Evolutionary conservation across 768 basidiomycete genomes (phyloP).

Genomic region (Solioccasus polychromus): DNA sequence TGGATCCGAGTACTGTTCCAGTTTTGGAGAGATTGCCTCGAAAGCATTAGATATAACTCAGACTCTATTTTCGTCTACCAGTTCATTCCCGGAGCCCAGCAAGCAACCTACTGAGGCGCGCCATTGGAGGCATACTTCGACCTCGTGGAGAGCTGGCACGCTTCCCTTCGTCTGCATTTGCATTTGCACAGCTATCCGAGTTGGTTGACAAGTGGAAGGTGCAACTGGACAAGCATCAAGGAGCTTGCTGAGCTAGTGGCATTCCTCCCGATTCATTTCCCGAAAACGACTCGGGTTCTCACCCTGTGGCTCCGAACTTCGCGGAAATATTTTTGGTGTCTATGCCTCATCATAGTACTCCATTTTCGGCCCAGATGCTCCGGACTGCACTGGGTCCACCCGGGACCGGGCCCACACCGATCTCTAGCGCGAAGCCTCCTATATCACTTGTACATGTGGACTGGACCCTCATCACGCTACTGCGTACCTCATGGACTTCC

Average conservation of each 20-base stretch:
- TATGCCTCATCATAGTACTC: background rate
- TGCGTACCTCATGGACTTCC: too few relatives aligned
- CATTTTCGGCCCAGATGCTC: background rate
- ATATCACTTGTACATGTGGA: constrained; percentile 1
- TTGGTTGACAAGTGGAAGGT: constrained; percentile 5
- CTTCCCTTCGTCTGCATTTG: constrained; percentile 1
- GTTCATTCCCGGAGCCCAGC: too few relatives aligned
- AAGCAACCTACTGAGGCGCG: too few relatives aligned
- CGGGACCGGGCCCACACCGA: background rate
- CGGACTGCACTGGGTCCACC: background rate
- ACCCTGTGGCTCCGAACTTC: background rate
- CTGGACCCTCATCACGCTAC: too few relatives aligned
- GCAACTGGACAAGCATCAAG: background rate
- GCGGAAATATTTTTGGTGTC: background rate
- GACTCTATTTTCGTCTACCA: too few relatives aligned
- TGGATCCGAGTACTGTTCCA: too few relatives aligned
- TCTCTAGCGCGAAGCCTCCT: background rate
- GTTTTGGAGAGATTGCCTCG: too few relatives aligned
- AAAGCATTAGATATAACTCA: too few relatives aligned
- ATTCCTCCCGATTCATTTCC: background rate
- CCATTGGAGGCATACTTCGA: too few relatives aligned
- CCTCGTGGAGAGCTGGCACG: too few relatives aligned
- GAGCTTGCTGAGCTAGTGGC: background rate
- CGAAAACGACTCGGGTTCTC: background rate
- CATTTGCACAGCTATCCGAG: constrained; percentile 3